Evolutionary conservation across 2,329 filamentous ascomycete species (phyloP), one percentile per base, ranked within the genome.

Genomic region (Neonectria magnoliae): DNA sequence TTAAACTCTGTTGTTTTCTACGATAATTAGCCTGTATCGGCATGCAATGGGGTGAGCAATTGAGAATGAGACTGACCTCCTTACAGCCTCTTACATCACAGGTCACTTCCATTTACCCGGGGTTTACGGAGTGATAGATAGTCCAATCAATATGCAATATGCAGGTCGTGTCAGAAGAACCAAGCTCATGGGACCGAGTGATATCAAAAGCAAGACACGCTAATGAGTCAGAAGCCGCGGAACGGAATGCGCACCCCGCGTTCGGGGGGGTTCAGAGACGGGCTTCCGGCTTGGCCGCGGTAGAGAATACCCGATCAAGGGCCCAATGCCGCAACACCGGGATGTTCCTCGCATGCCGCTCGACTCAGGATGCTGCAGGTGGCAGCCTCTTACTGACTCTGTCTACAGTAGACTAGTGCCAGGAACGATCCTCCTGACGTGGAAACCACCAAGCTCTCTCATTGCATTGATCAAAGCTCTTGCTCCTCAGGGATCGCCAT

Each of bases 161-260:
- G 13, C 33, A 36, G 33, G 33, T 13, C 33, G 41, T 41, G 14
- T 38, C 48, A 22, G 48, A 29, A 27, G 45, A 27, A 25, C 14
- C 52, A 11, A 33, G 31, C 31, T 60, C 52, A 45, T 44, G 33
- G n/a, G 41, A 38, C 20, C 36, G 4, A 44, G 18, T 45, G 36
- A 7, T 36, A 29, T 29, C 45, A 51, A 14, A 14, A 45, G 27
- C n/a, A 1, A n/a, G 31, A 22, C 6, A 33, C 50, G 64, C 64
- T 64, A 66, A 66, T 64, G 64, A 64, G 29, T 61, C 64, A 66
- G 57, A 45, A 54, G 53, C 50, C 36, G 57, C 33, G 61, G 64
- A 22, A 47, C 36, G 42, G 25, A 36, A 3, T 18, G 16, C 41
- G 10, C 25, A 47, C 48, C 53, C 57, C 62, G 59, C 62, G 48